Conservation (phyloP, 495 filamentous ascomycete species). For the Aspergillus diversus region DNA sequence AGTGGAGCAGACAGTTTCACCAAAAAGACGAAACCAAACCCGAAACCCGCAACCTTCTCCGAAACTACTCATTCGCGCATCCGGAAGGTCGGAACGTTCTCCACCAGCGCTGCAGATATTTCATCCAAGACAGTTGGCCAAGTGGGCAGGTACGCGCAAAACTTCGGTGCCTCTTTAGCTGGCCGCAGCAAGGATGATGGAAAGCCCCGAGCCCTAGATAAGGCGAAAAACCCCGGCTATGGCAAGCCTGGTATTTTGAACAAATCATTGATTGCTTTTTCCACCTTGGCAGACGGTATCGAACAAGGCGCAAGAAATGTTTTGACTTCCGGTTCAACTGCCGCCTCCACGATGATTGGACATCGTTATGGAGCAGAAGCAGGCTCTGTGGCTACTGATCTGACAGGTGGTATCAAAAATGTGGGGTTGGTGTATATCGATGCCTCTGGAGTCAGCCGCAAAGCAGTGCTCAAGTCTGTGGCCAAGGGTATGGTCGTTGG, state of each 20-base stretch:
- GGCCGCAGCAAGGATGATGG: constrained; percentile 59
- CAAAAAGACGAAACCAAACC: constrained; percentile 71
- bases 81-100: constrained; percentile 81
- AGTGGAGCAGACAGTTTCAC: constrained; percentile 80
- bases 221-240: constrained; percentile 60
- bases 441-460: constrained; percentile 84
- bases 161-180: constrained; percentile 75
- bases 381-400: constrained; percentile 66
- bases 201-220: constrained; percentile 60
- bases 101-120: constrained; percentile 72
- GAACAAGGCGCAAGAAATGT: constrained; percentile 80
- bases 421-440: constrained; percentile 98
- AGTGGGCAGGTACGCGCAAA: constrained; percentile 81
- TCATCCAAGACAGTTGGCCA: constrained; percentile 86
- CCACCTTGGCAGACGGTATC: constrained; percentile 91
- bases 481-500: constrained; percentile 99
- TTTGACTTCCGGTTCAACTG: constrained; percentile 69
- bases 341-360: constrained; percentile 77
- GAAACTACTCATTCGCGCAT: constrained; percentile 83
- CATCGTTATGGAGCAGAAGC: constrained; percentile 88
- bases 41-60: constrained; percentile 84
- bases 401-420: constrained; percentile 89
- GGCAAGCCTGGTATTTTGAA: constrained; percentile 87
- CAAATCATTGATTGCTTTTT: constrained; percentile 94
- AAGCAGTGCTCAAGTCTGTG: constrained; percentile 87